Evolutionary conservation across 805 yeast genomes (phyloP), one percentile per base, ranked within the genome.

Genomic region (Danielozyma ontarioensis): DNA sequence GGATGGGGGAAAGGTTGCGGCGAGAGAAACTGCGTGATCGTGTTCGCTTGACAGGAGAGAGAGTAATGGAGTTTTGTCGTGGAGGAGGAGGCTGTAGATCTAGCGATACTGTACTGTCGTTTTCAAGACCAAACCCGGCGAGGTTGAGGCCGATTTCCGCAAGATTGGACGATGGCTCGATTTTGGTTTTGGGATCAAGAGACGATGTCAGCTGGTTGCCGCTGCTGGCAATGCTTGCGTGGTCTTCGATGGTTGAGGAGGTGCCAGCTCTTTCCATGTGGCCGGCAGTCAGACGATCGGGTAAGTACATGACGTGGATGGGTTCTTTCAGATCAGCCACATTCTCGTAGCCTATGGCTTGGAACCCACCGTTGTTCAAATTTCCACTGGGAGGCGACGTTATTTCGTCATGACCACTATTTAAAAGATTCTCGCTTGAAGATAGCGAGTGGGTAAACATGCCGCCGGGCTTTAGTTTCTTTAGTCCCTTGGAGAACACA

Each of bases 261-360:
- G n/a, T n/a, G n/a, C n/a, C n/a, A n/a, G n/a, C n/a, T n/a, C n/a
- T n/a, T n/a, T n/a, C n/a, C n/a, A n/a, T n/a, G n/a, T n/a, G n/a
- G n/a, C 27, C 28, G 19, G 34, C 12, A 18, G 15, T n/a, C n/a
- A 17, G 22, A 21, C 42, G 29, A 13, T 40, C 45, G n/a, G 62
- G 63, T 5, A 57, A 35, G 31, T 50, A 46, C 45, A 38, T 46
- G 13, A 59, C 64, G 26, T 47, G 57, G 13, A 58, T 50, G 4
- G 65, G 67, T 25, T 55, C 64, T 14, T 44, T 43, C 4, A 51
- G 29, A 23, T 41, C 45, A 10, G 53, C 36, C 16, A 49, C 50
- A n/a, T 48, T 36, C n/a, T 57, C 59, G 34, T 62, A 62, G 19
- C 63, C 57, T 17, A 64, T 53, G 13, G 70, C 64, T 28, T 59